Evolutionary conservation across 2,329 filamentous ascomycete species (phyloP).

Genomic region (Apiospora sp.): DNA sequence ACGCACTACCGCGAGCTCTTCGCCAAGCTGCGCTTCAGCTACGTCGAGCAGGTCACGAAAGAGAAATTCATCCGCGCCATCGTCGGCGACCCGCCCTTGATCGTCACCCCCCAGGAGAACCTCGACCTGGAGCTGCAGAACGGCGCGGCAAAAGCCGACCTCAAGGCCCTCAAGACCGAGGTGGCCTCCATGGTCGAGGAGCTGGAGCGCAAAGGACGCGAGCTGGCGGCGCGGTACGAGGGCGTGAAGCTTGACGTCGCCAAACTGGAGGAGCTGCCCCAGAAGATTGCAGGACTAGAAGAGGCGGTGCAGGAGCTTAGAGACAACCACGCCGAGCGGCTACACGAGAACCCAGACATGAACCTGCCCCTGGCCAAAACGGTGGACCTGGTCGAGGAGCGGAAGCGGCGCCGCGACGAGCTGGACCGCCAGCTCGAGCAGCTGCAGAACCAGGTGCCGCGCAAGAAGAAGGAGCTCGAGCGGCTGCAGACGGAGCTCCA

Average conservation of each 20-base stretch:
- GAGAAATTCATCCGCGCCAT: slow-evolving; percentile 96
- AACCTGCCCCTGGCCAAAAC: slow-evolving; percentile 67
- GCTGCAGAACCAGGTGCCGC: slow-evolving; percentile 67
- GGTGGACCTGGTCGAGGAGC: slow-evolving; percentile 57
- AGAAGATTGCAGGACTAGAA: slow-evolving; percentile 57
- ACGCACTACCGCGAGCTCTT: slow-evolving; percentile 94
- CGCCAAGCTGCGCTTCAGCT: slow-evolving; percentile 94
- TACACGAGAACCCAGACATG: slow-evolving; percentile 53
- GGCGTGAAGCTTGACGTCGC: slow-evolving; percentile 56
- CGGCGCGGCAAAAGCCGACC: slow-evolving; percentile 73
- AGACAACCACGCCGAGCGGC: slow-evolving; percentile 46
- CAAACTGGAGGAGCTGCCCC: slow-evolving; percentile 59
- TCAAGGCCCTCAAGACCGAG: slow-evolving; percentile 82
- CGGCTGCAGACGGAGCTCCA: slow-evolving; percentile 72
- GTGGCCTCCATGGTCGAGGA: slow-evolving; percentile 77
- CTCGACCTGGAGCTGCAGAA: slow-evolving; percentile 75
- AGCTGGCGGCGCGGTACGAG: slow-evolving; percentile 64
- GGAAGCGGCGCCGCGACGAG: slow-evolving; percentile 59
- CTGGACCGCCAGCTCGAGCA: slow-evolving; percentile 71
- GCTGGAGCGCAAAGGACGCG: slow-evolving; percentile 70
- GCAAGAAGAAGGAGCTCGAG: slow-evolving; percentile 73
- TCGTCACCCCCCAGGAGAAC: slow-evolving; percentile 86
- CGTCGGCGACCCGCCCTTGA: slow-evolving; percentile 86
- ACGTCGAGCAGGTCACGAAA: slow-evolving; percentile 98
- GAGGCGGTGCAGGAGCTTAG: slow-evolving; percentile 55